A percentile compares a stretch with the other conserved stretches of the same genome.
These are phyloP conservation scores for Lentinula guzmanii DNA, from an alignment of 768 basidiomycete genomes.

Conservation along the genomic window DNA sequence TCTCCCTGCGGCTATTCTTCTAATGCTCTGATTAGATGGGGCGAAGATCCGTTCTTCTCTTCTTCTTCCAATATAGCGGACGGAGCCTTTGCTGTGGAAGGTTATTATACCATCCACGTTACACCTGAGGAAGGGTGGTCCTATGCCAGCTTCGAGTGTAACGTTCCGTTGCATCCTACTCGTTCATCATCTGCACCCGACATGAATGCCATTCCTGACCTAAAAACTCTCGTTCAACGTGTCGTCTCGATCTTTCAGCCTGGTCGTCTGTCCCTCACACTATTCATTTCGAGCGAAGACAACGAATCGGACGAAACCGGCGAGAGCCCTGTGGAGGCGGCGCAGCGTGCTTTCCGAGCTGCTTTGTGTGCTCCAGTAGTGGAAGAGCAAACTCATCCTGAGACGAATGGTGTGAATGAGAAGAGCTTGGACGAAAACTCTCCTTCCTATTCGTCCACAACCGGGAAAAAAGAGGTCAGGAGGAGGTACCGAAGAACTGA, in stretches of 20 bases:
- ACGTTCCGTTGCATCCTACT: constrained; percentile 64
- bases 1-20: constrained; percentile 94
- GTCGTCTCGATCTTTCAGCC: constrained; percentile 95
- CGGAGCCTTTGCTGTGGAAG: constrained; percentile 41
- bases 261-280: constrained; percentile 73
- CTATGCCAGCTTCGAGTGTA: constrained; percentile 98
- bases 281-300: constrained; percentile 78
- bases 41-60: constrained; percentile 25
- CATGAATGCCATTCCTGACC: constrained; percentile 52
- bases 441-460: background rate
- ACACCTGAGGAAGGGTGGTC: constrained; percentile 98
- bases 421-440: constrained; percentile 10
- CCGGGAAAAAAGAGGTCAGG: background rate
- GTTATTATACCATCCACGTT: constrained; percentile 98
- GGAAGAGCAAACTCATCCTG: background rate
- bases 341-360: constrained; percentile 65
- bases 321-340: constrained; percentile 59
- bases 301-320: constrained; percentile 36
- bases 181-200: constrained; percentile 19
- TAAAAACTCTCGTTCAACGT: constrained; percentile 76
- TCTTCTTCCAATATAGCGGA: constrained; percentile 8
- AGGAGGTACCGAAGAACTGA: constrained; percentile 75
- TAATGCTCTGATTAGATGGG: constrained; percentile 81
- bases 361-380: constrained; percentile 41
- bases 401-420: background rate